A percentile compares a stretch with the other conserved stretches of the same genome.
Evolutionary conservation across 352 stramenopile genomes (phyloP).

Genomic region (Phytophthora hibernalis): DNA sequence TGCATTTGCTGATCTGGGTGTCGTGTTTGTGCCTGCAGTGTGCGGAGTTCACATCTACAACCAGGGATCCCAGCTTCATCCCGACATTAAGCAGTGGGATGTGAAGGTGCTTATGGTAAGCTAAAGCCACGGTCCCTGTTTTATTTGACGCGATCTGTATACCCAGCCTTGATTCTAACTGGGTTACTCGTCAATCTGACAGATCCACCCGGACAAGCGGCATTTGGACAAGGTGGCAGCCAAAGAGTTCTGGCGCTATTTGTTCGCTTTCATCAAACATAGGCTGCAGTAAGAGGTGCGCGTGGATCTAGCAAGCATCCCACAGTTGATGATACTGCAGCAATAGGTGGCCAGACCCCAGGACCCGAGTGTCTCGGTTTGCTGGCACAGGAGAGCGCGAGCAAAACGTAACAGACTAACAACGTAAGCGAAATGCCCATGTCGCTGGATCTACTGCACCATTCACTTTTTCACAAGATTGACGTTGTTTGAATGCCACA

Average conservation of each 20-base stretch:
- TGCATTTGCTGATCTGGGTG: slow-evolving; percentile 5
- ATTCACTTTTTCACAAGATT: neutral
- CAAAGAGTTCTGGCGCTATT: slow-evolving; percentile 92
- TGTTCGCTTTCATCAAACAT: slow-evolving; percentile 88
- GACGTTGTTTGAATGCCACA: neutral
- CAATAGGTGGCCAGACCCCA: slow-evolving; percentile 1
- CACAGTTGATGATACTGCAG: slow-evolving; percentile 1
- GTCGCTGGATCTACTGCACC: neutral
- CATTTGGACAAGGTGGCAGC: slow-evolving; percentile 91
- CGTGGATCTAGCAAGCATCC: neutral
- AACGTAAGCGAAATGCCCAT: slow-evolving; percentile 1
- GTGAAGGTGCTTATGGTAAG: slow-evolving; percentile 90
- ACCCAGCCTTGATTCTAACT: slow-evolving; percentile 1
- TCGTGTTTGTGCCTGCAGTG: slow-evolving; percentile 43
- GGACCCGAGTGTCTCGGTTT: neutral
- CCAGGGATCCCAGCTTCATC: slow-evolving; percentile 77
- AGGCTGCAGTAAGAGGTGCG: slow-evolving; percentile 68
- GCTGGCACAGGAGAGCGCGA: neutral
- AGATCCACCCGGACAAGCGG: slow-evolving; percentile 92
- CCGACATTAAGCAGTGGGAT: slow-evolving; percentile 91
- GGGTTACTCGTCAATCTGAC: neutral
- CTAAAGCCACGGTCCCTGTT: neutral
- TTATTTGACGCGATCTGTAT: neutral
- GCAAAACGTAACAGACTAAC: slow-evolving; percentile 17
- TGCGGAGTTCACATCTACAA: slow-evolving; percentile 89